These are phyloP conservation scores for Nicotiana undulata DNA, from an alignment of 257 asterid species.

Conservation along the genomic window DNA sequence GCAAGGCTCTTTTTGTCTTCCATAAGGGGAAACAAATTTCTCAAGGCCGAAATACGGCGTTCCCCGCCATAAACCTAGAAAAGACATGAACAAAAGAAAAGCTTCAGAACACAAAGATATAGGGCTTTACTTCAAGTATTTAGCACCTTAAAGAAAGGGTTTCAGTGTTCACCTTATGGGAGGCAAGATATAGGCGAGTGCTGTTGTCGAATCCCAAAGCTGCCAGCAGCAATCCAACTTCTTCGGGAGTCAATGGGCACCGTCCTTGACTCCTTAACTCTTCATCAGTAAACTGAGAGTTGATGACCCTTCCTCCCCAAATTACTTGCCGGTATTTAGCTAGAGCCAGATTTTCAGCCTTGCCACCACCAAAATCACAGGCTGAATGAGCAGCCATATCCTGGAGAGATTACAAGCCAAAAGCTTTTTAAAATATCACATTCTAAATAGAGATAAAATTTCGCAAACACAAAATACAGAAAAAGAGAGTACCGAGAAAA, in stretches of 20 bases:
- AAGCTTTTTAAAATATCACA: neutral
- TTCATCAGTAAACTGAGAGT: slow-evolving; percentile 94
- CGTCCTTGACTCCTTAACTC: slow-evolving; percentile 96
- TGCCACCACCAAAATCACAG: slow-evolving; percentile 99
- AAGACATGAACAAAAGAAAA: neutral
- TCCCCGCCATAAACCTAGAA: slow-evolving; percentile 92
- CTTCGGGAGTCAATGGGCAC: slow-evolving; percentile 98
- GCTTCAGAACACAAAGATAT: neutral
- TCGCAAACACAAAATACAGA: neutral
- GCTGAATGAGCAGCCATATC: slow-evolving; percentile 99
- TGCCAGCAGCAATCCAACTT: slow-evolving; percentile 88
- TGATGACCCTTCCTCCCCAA: slow-evolving; percentile 95
- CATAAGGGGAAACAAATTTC: slow-evolving; percentile 81
- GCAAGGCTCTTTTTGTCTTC: slow-evolving; percentile 90
- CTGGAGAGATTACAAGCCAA: slow-evolving; percentile 25
- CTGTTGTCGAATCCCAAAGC: slow-evolving; percentile 91
- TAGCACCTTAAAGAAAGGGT: neutral
- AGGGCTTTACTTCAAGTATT: neutral
- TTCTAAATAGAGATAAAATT: neutral
- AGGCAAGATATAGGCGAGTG: slow-evolving; percentile 87
- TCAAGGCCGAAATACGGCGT: slow-evolving; percentile 68
- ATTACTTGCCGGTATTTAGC: slow-evolving; percentile 93
- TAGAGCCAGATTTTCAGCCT: slow-evolving; percentile 87
- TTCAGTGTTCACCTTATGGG: slow-evolving; percentile 66
- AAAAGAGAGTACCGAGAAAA: neutral